Percentiles rank a stretch among this genome's conserved stretches.
Evolutionary conservation across 371 early-diverging fungal genomes (phyloP).

Genomic region (Catenaria anguillulae): DNA sequence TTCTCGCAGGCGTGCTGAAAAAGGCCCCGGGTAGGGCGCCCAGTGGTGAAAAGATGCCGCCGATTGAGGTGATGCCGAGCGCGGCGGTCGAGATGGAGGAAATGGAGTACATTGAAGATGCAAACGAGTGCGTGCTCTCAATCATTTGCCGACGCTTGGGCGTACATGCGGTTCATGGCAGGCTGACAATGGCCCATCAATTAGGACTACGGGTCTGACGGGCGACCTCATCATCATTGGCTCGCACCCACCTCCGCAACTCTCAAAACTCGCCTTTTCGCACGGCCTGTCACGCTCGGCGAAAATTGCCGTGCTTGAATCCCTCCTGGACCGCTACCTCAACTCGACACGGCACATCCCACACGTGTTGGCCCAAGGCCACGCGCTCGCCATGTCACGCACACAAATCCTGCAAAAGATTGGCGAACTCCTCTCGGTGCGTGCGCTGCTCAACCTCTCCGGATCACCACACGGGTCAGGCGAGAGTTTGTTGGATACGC

Average conservation of each 20-base stretch:
- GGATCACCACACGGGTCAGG: slow-evolving; percentile 11
- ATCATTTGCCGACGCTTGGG: too few species aligned
- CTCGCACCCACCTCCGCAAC: slow-evolving; percentile 18
- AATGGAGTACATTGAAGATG: slow-evolving; percentile 22
- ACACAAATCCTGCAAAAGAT: slow-evolving; percentile 22
- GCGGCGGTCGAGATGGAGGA: slow-evolving; percentile 22
- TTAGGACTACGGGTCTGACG: slow-evolving; percentile 21
- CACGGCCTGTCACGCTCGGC: slow-evolving; percentile 31
- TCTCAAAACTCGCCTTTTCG: slow-evolving; percentile 33
- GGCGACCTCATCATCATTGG: slow-evolving; percentile 31
- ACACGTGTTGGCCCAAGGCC: slow-evolving; percentile 22
- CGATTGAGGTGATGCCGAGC: slow-evolving; percentile 18
- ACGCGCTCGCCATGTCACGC: slow-evolving; percentile 18
- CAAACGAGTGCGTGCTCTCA: slow-evolving; percentile 19
- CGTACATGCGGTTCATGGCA: too few species aligned
- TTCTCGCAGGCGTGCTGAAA: not conserved
- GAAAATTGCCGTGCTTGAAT: slow-evolving; percentile 31
- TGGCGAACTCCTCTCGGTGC: slow-evolving; percentile 29
- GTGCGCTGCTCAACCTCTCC: slow-evolving; percentile 27
- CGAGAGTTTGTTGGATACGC: slow-evolving; percentile 29
- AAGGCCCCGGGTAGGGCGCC: too few species aligned
- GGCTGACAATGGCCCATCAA: too few species aligned
- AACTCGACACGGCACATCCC: slow-evolving; percentile 26
- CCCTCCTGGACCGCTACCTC: slow-evolving; percentile 28
- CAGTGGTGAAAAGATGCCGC: too few species aligned